phyloP scores from a whole-genome alignment of 2,329 filamentous ascomycete genomes.

The Rutstroemia sp. region DNA sequence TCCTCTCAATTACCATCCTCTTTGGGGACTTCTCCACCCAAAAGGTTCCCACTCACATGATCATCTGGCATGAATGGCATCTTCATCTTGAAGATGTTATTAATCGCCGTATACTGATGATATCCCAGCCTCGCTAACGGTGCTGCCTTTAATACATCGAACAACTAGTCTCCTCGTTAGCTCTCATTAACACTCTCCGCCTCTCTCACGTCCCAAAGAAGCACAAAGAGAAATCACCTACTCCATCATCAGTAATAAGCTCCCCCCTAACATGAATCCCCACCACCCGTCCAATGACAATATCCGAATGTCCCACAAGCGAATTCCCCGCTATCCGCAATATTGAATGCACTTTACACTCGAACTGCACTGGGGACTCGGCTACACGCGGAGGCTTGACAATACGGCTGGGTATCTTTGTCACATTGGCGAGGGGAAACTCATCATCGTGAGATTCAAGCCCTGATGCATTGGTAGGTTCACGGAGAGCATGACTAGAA shows the following conservation, averaged over 20 bases:
- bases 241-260: conserved; percentile 9
- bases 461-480: background rate
- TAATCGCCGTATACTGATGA: conserved; percentile 15
- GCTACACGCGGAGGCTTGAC: conserved; percentile 13
- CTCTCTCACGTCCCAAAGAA: background rate
- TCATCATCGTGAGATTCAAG: conserved; percentile 5
- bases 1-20: background rate
- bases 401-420: conserved; percentile 9
- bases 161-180: background rate
- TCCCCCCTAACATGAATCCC: conserved; percentile 15
- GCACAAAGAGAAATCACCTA: background rate
- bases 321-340: conserved; percentile 13
- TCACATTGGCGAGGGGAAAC: conserved; percentile 2
- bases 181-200: background rate
- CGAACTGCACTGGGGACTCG: conserved; percentile 14
- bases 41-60: conserved; percentile 5
- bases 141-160: conserved; percentile 15
- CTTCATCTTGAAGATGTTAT: conserved; percentile 12
- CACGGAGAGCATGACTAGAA: background rate
- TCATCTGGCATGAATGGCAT: conserved; percentile 17
- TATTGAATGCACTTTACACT: conserved; percentile 13
- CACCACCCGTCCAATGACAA: conserved; percentile 15
- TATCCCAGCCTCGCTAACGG: conserved; percentile 13
- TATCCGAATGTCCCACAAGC: conserved; percentile 13
- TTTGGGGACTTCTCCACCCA: background rate